Percentiles rank a stretch among this genome's conserved stretches.
phyloP scores from a whole-genome alignment of 371 early-diverging fungal species.

The Batrachochytrium dendrobatidis region DNA sequence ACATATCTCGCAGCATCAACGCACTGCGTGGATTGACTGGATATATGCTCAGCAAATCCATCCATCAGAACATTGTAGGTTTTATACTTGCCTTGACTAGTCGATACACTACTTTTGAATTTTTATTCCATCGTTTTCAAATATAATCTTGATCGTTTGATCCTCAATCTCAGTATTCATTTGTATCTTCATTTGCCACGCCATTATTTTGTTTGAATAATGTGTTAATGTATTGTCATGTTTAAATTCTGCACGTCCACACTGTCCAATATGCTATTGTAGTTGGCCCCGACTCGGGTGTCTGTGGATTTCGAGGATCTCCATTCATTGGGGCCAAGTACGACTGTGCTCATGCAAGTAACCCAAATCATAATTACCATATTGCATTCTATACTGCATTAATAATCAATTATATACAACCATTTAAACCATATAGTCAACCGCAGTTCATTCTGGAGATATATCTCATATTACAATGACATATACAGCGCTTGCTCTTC shows the following conservation, averaged over 20 bases:
- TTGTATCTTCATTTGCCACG: no score
- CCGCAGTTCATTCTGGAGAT: slow-evolving; percentile 48
- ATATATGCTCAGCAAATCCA: slow-evolving; percentile 86
- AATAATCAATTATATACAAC: no score
- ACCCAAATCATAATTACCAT: no score
- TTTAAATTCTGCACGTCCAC: no score
- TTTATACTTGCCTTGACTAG: neutral
- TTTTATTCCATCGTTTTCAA: neutral
- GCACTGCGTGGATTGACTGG: slow-evolving; percentile 83
- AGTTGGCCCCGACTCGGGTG: neutral
- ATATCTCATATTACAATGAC: slow-evolving; percentile 74
- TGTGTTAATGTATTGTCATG: no score
- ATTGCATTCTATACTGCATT: no score
- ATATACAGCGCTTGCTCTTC: slow-evolving; percentile 74
- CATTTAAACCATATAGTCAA: no score
- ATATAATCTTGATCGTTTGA: neutral
- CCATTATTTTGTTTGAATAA: no score
- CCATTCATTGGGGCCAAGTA: slow-evolving; percentile 5
- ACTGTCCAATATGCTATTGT: no score
- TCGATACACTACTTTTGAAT: neutral
- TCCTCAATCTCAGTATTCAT: no score
- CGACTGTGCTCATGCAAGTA: no score
- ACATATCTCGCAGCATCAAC: slow-evolving; percentile 42
- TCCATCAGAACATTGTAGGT: slow-evolving; percentile 13
- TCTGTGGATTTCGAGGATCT: slow-evolving; percentile 50